These are phyloP conservation scores for Porcisia deanei DNA, from an alignment of 208 protist genomes.

Conservation along the genomic window DNA sequence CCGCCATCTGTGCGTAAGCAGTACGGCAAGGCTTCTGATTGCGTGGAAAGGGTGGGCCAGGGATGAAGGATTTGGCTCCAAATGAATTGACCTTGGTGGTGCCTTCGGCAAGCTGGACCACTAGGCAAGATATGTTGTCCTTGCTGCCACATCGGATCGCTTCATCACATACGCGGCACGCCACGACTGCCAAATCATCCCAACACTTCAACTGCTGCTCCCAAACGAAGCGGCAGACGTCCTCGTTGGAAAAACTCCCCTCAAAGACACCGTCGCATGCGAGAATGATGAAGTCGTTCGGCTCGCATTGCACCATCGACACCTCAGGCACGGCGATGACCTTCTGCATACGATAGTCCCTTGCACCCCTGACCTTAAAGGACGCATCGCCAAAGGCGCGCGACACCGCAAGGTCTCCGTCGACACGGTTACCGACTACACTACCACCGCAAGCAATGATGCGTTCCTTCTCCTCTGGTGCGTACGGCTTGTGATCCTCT, in stretches of 20 bases:
- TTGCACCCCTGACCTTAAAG: slow-evolving; percentile 81
- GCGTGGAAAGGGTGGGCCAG: slow-evolving; percentile 73
- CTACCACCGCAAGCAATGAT: slow-evolving; percentile 88
- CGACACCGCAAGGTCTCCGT: slow-evolving; percentile 93
- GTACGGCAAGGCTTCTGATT: slow-evolving; percentile 71
- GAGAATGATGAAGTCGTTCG: slow-evolving; percentile 85
- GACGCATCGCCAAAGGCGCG: slow-evolving; percentile 93
- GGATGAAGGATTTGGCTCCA: slow-evolving; percentile 65
- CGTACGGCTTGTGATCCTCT: slow-evolving; percentile 92
- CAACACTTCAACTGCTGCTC: slow-evolving; percentile 58
- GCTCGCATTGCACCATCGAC: slow-evolving; percentile 54
- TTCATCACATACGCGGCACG: slow-evolving; percentile 84
- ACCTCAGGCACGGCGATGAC: slow-evolving; percentile 89
- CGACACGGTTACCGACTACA: slow-evolving; percentile 87
- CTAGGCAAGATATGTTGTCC: slow-evolving; percentile 91
- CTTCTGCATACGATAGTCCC: slow-evolving; percentile 81
- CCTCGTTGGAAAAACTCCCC: slow-evolving; percentile 84
- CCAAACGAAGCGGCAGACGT: slow-evolving; percentile 79
- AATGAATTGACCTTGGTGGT: slow-evolving; percentile 51
- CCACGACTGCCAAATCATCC: slow-evolving; percentile 76
- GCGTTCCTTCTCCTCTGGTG: slow-evolving; percentile 68
- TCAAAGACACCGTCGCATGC: slow-evolving; percentile 93
- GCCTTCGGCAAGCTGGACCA: slow-evolving; percentile 74
- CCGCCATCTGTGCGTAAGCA: slow-evolving; percentile 77
- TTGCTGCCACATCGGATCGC: slow-evolving; percentile 89